These are phyloP conservation scores for Physcomitrellopsis africana DNA, from an alignment of 225 moss, liverwort and hornwort genomes.

Conservation along the genomic window DNA sequence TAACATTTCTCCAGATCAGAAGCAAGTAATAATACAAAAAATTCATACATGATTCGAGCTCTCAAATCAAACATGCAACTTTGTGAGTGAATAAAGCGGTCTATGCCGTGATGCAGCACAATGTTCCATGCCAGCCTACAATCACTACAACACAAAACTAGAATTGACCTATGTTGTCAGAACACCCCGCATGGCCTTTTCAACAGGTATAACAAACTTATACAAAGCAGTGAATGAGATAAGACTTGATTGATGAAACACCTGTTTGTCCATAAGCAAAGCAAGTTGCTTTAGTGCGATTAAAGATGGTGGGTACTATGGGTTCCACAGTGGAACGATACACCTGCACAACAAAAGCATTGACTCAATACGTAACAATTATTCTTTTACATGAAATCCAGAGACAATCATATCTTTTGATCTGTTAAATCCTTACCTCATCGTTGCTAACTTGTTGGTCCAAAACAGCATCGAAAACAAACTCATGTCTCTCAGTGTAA, in stretches of 20 bases:
- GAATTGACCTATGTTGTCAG: background rate
- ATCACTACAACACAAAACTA: constrained; percentile 1
- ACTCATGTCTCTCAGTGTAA: constrained; percentile 96
- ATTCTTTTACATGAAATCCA: background rate
- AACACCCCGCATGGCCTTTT: background rate
- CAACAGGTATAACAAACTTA: constrained; percentile 6
- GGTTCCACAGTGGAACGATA: constrained; percentile 99
- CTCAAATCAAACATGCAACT: constrained; percentile 12
- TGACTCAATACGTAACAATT: background rate
- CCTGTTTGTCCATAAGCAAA: constrained; percentile 99
- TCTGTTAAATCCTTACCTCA: constrained; percentile 58
- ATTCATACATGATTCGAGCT: background rate
- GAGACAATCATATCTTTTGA: constrained; percentile 13
- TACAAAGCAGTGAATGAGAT: constrained; percentile 1
- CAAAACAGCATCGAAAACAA: constrained; percentile 97
- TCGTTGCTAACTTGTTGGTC: constrained; percentile 99
- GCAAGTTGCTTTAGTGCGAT: constrained; percentile 98
- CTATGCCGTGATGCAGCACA: background rate
- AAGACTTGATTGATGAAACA: constrained; percentile 25
- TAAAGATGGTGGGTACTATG: constrained; percentile 96
- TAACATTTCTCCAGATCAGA: constrained; percentile 16
- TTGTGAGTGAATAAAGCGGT: background rate
- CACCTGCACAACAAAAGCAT: constrained; percentile 59
- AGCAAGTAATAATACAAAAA: background rate
- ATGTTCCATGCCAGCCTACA: background rate